These are phyloP conservation scores for Mycena metata DNA, from an alignment of 768 basidiomycete genomes.

Conservation along the genomic window DNA sequence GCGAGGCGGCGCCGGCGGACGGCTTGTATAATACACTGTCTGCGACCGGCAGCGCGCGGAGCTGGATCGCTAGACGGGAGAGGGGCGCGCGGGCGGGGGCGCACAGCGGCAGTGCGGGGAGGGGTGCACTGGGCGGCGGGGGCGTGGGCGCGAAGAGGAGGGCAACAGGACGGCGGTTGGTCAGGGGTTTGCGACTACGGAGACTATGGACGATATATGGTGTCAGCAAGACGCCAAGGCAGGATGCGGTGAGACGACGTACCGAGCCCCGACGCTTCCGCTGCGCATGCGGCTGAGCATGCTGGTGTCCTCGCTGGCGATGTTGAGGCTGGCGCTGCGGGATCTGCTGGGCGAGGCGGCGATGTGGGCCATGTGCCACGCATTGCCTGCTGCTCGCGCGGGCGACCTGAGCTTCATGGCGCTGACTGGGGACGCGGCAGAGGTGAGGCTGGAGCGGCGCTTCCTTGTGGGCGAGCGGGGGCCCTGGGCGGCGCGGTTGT, in stretches of 20 bases:
- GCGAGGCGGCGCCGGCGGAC: constrained; percentile 20
- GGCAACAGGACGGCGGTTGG: constrained; percentile 29
- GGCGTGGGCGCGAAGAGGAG: constrained; percentile 33
- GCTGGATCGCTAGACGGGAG: constrained; percentile 35
- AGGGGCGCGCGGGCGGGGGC: constrained; percentile 37
- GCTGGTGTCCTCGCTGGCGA: constrained; percentile 48
- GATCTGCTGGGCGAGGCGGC: constrained; percentile 52
- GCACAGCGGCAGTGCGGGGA: constrained; percentile 31
- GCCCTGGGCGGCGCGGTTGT: neutral
- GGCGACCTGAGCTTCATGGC: constrained; percentile 56
- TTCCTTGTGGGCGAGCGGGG: constrained; percentile 54
- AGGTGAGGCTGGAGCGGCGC: constrained; percentile 62
- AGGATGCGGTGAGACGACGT: neutral
- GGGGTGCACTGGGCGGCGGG: constrained; percentile 31
- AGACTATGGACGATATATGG: constrained; percentile 3
- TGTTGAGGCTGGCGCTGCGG: constrained; percentile 50
- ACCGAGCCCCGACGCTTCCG: constrained; percentile 49
- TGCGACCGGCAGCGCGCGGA: constrained; percentile 22
- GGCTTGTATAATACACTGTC: constrained; percentile 23
- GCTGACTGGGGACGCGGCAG: constrained; percentile 54
- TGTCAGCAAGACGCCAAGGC: neutral
- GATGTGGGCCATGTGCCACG: constrained; percentile 50
- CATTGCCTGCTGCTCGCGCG: constrained; percentile 53
- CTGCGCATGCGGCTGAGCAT: constrained; percentile 56
- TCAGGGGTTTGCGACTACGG: constrained; percentile 30